A percentile compares a stretch with the other conserved stretches of the same genome.
These are phyloP conservation scores for Graphiopsis chlorocephala DNA, from an alignment of 2,329 filamentous ascomycete species.

Conservation along the genomic window DNA sequence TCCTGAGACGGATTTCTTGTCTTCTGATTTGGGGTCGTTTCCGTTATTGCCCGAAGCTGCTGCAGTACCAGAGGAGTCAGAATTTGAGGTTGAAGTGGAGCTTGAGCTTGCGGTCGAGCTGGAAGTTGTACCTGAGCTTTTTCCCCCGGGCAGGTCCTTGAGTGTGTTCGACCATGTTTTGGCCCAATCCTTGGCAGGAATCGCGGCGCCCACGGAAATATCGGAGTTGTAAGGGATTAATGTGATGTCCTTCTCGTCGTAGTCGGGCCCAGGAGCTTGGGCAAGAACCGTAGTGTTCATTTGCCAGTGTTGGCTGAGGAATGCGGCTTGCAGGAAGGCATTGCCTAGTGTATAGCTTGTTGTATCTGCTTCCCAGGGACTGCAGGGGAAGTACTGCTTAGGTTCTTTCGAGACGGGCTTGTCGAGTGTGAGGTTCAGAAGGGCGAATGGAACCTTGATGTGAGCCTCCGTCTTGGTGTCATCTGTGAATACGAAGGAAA, in stretches of 20 bases:
- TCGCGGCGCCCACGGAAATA: background rate
- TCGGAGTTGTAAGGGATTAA: conserved; percentile 1
- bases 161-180: conserved; percentile 1
- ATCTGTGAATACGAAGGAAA: conserved; percentile 42
- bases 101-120: conserved; percentile 11
- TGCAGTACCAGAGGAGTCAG: conserved; percentile 4
- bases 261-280: conserved; percentile 10
- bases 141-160: background rate
- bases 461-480: conserved; percentile 24
- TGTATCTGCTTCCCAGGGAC: conserved; percentile 28
- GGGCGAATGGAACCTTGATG: conserved; percentile 44
- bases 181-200: background rate
- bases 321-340: conserved; percentile 49
- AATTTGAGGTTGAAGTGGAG: conserved; percentile 23
- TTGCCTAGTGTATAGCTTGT: conserved; percentile 40
- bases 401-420: conserved; percentile 35
- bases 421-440: conserved; percentile 40
- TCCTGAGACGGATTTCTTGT: conserved; percentile 17
- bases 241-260: background rate
- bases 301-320: conserved; percentile 43
- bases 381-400: conserved; percentile 46
- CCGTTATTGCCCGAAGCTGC: conserved; percentile 13
- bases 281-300: conserved; percentile 3
- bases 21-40: background rate
- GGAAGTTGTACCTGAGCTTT: background rate